phyloP scores from a whole-genome alignment of 1,139 yeast species.

The Taphrina populina region DNA sequence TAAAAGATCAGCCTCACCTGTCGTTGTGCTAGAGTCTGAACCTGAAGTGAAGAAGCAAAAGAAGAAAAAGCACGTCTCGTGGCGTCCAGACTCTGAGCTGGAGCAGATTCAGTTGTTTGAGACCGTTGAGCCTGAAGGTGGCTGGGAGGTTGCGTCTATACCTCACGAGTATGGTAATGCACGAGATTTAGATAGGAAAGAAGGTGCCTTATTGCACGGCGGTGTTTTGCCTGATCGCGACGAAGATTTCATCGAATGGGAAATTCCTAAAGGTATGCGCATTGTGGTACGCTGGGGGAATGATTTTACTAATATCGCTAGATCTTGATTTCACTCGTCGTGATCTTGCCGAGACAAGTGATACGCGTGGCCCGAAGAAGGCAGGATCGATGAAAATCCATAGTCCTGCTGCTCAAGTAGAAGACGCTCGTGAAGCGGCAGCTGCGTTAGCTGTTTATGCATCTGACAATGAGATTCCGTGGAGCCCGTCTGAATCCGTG shows the following conservation, averaged over 20 bases:
- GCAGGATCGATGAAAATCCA: constrained; percentile 13
- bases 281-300: background rate
- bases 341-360: background rate
- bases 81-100: constrained; percentile 46
- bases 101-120: constrained; percentile 51
- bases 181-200: constrained; percentile 42
- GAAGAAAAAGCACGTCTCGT: constrained; percentile 45
- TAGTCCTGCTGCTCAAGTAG: background rate
- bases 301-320: background rate
- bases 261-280: constrained; percentile 11
- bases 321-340: constrained; percentile 5
- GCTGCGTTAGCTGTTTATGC: background rate
- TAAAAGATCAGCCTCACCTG: constrained; percentile 20
- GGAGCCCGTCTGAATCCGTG: constrained; percentile 22
- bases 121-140: constrained; percentile 44
- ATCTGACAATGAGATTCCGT: constrained; percentile 10
- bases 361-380: constrained; percentile 18
- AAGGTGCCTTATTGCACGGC: constrained; percentile 44
- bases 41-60: constrained; percentile 37
- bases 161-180: constrained; percentile 40
- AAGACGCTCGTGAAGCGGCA: constrained; percentile 2
- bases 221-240: constrained; percentile 40
- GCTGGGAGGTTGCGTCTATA: constrained; percentile 48
- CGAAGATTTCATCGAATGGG: constrained; percentile 41
- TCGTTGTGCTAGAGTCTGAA: background rate